A percentile compares a stretch with the other conserved stretches of the same genome.
Evolutionary conservation across 1,284 basidiomycete genomes (phyloP).

Genomic region (Xanthoconium separans): DNA sequence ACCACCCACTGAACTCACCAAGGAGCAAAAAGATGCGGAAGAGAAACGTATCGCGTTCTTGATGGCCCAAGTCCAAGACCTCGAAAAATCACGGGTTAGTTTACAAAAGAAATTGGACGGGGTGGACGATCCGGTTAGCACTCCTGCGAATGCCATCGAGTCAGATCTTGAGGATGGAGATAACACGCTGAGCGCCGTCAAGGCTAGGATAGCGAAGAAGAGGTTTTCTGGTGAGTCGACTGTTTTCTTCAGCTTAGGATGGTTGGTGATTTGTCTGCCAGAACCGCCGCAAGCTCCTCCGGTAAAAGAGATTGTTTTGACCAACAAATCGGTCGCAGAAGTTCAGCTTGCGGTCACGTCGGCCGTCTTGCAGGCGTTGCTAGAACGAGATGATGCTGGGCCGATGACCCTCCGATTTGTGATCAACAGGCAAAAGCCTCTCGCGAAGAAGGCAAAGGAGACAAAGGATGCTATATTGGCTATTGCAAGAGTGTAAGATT

Average conservation of each 20-base stretch:
- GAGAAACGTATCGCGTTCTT: constrained; percentile 27
- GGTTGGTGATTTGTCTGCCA: constrained; percentile 10
- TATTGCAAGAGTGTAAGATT: constrained; percentile 15
- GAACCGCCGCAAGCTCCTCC: constrained; percentile 7
- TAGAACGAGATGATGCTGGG: constrained; percentile 15
- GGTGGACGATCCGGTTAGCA: neutral
- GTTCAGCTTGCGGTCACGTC: constrained; percentile 7
- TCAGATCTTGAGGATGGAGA: constrained; percentile 22
- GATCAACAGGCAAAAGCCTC: constrained; percentile 10
- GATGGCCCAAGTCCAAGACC: constrained; percentile 12
- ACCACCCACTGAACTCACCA: constrained; percentile 19
- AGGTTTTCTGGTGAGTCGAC: constrained; percentile 18
- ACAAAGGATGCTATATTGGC: constrained; percentile 4
- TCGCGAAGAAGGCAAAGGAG: neutral
- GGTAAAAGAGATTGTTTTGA: constrained; percentile 5
- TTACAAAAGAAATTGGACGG: constrained; percentile 5
- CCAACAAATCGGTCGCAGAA: constrained; percentile 4
- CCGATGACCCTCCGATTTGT: constrained; percentile 17
- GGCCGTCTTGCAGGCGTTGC: constrained; percentile 11
- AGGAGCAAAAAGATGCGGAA: constrained; percentile 26
- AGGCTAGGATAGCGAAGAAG: constrained; percentile 21
- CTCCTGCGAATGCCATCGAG: constrained; percentile 4
- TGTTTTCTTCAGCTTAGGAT: neutral
- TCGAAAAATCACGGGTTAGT: constrained; percentile 7
- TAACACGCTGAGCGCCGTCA: constrained; percentile 9